Evolutionary conservation across 768 basidiomycete species (phyloP), one percentile per base, ranked within the genome.

Genomic region (Termitomyces sp.): DNA sequence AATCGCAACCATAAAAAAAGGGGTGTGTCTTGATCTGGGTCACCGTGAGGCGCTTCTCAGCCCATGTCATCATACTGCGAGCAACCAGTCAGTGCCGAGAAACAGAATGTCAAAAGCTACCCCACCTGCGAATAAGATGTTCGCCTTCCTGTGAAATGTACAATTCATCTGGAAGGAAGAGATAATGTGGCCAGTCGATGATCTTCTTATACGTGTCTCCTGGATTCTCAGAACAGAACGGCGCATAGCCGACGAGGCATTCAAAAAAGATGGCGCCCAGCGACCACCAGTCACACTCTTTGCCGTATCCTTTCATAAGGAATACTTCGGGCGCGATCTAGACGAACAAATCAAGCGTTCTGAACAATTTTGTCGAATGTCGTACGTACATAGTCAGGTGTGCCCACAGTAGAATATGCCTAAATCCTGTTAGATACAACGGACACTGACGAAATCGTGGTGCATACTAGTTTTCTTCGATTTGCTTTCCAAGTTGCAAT

Each of bases 281-380:
- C 40, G 96, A 98, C 96, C 96, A 99, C 96, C 96, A 99, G 74
- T 99, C 96, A 70, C 96, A 98, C 74, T 98, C 96, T 73, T 96
- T 95, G 50, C 95, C 94, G 67, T 99, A 99, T 5, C 96, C 96
- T 69, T 96, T 90, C 78, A 96, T 89, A 71, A 94, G 75, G 81
- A 99, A 98, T 66, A 98, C 96, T 68, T 98, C 95, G 3, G 95
- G 95, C 0, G 95, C 95, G 67, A 98, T 98, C 82, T 96, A 83
- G 30, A 47, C 36, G 53, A 49, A 33, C 2, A 54, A 35, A 33
- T 44, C 12, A 55, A 38, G 43, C 12, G 33, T 55, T 10, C 18
- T 30, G 44, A 35, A 18, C 10, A 12, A 20, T 33, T 35, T 43
- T 26, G 40, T 32, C 7, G 6, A 35, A 26, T 79, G 78, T 32